Base-by-base conservation (phyloP, 1,284 basidiomycete genomes). In the Marasmius tenuissimus region DNA sequence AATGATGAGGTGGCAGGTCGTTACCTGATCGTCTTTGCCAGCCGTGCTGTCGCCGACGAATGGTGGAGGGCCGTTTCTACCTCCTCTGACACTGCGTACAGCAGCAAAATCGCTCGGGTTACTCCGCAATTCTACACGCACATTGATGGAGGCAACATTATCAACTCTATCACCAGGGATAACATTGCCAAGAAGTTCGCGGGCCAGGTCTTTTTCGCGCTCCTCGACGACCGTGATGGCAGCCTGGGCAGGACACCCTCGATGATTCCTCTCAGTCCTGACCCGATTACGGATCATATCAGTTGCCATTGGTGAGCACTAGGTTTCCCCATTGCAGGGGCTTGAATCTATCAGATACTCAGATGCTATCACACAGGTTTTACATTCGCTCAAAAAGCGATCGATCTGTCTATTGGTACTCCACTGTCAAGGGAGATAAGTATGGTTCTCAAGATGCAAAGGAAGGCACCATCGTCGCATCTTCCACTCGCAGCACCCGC, bases 111-210 rank as follows among this genome's bases (percentile, higher is more conserved):
- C 47, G 54, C 22, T 9, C 64, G 61, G 10, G 39, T 62, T 20
- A 59, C 61, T 16, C 60, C 64, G n/a, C 55, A 65, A 38, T 56
- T 65, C n/a, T 65, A 65, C 38, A 65, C 60, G 14, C 61, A 65
- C 37, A 39, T 22, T 27, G 9, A 12, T 7, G 20, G 18, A 4
- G 48, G 37, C 35, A 45, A 58, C 39, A 40, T 59, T 37, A 27
- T 14, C 49, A 12, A 52, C 11, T 64, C 54, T 18, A 45, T 61
- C 50, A 45, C 5, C 27, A 57, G 52, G 16, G 7, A 34, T 14
- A 40, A 53, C 22, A 39, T 57, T 18, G 56, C 64, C 6, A 48
- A 61, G 33, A 9, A 50, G n/a, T 65, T 65, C 49, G 35, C 37
- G 14, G 52, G 56, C 20, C 51, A 56, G 22, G 39, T 65, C 12